A percentile compares a stretch with the other conserved stretches of the same genome.
Conservation (phyloP, 305 asterid species). For the Nicotiana rustica region DNA sequence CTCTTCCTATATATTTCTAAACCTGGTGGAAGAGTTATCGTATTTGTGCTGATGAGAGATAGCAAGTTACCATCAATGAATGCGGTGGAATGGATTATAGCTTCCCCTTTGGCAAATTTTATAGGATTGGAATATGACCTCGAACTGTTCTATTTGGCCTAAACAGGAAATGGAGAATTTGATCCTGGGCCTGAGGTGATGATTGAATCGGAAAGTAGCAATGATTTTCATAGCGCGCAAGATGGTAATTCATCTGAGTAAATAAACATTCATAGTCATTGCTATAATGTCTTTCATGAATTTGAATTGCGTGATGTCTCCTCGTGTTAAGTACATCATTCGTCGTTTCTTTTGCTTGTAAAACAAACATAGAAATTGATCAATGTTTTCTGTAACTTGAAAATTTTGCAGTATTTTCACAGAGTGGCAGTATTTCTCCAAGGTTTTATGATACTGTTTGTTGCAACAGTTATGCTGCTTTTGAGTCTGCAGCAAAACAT, state of each 20-base stretch:
- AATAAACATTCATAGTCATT: background rate
- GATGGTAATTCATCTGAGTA: slow-evolving; percentile 56
- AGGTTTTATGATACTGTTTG: slow-evolving; percentile 57
- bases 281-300: background rate
- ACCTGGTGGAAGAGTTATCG: too few relatives aligned
- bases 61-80: background rate
- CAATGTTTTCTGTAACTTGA: slow-evolving; percentile 23
- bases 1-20: background rate
- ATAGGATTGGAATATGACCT: background rate
- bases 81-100: too few relatives aligned
- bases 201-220: slow-evolving; percentile 72
- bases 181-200: slow-evolving; percentile 55
- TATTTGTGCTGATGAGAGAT: background rate
- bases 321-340: background rate
- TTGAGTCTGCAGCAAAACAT: background rate
- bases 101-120: background rate
- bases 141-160: background rate
- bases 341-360: background rate
- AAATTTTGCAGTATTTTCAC: slow-evolving; percentile 67
- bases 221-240: slow-evolving; percentile 77
- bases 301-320: too few relatives aligned
- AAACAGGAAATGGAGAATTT: slow-evolving; percentile 67
- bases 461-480: slow-evolving; percentile 27
- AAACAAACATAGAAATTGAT: background rate
- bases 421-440: slow-evolving; percentile 68